Percentiles rank a stretch among this genome's conserved stretches.
These are phyloP conservation scores for Dryadomyces sulphureus DNA, from an alignment of 2,329 filamentous ascomycete genomes.

Conservation along the genomic window DNA sequence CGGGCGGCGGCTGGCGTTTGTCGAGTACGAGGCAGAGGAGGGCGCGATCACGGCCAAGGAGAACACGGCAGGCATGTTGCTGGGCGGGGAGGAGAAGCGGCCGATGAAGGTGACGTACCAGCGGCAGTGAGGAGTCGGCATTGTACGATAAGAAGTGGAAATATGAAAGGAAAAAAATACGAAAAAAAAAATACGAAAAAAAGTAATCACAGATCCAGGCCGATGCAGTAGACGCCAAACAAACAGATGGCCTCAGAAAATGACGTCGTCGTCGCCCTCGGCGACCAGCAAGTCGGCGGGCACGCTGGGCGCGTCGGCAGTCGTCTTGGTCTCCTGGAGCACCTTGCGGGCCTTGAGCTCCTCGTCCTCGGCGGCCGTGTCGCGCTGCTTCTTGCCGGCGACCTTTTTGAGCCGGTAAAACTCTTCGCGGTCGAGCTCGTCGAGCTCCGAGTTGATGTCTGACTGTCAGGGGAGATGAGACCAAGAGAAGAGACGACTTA, in stretches of 20 bases:
- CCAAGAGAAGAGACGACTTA: slow-evolving; percentile 20
- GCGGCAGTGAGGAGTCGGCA: slow-evolving; percentile 44
- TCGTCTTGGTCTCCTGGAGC: slow-evolving; percentile 20
- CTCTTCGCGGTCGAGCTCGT: slow-evolving; percentile 93
- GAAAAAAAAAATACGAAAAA: too few relatives aligned
- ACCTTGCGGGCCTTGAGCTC: slow-evolving; percentile 63
- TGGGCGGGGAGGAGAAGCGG: slow-evolving; percentile 46
- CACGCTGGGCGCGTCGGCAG: slow-evolving; percentile 20
- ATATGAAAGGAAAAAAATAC: neutral
- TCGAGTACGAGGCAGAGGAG: slow-evolving; percentile 84
- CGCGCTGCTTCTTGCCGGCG: slow-evolving; percentile 68
- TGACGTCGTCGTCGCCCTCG: slow-evolving; percentile 70
- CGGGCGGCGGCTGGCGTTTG: slow-evolving; percentile 82
- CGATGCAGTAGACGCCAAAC: too few relatives aligned
- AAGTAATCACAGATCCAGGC: too few relatives aligned
- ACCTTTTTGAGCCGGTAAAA: slow-evolving; percentile 98
- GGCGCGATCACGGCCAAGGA: slow-evolving; percentile 91
- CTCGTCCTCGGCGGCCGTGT: slow-evolving; percentile 55
- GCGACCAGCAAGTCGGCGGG: slow-evolving; percentile 56
- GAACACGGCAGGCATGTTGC: slow-evolving; percentile 69
- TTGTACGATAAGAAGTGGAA: neutral
- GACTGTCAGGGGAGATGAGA: neutral
- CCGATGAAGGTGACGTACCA: slow-evolving; percentile 94
- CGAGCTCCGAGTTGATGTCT: slow-evolving; percentile 96
- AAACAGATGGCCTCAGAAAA: slow-evolving; percentile 47